Evolutionary conservation across 371 early-diverging fungal species (phyloP), one percentile per base, ranked within the genome.

Genomic region (Nematocida major): DNA sequence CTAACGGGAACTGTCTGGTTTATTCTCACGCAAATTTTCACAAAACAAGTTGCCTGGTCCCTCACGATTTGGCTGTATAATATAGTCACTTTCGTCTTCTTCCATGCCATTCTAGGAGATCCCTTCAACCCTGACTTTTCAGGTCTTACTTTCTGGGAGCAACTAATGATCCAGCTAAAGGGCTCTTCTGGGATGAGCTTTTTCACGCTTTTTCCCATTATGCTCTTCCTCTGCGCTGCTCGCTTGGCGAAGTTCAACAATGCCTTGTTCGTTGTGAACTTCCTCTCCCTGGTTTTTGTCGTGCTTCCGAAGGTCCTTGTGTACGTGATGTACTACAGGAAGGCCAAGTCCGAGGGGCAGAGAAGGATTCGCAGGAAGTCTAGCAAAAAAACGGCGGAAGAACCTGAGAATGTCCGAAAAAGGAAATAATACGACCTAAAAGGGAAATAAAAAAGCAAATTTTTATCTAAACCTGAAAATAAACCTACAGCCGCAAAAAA

Each of bases 61-160:
- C 30, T 80, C 15, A 79, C 84, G 22, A 66, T 82, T 11, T 59
- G 81, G 42, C 39, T 69, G 30, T 84, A 85, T 67, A 85, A 85
- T 70, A 57, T 85, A 5, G 34, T 73, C 9, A 83, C 84, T 3
- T 85, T 85, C 73, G 76, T 84, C 11, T 82, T 85, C 50, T 84
- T 85, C 57, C 86, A 85, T 68, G 81, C 81, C 69, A 83, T 82
- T 42, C 66, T 82, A 26, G 86, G 86, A 18, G 84, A 84, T 78
- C 86, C 86, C n/a, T 85, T 85, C 68, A 81, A 83, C 51, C 39
- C 47, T 9, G 78, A 79, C 5, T 84, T 79, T 48, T 65, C 66
- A 20, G 73, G 67, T 15, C 68, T 69, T 39, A 84, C 86, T 28
- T 83, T 85, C 63, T 85, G 86, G 86, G 86, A 85, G 65, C 86